phyloP scores from a whole-genome alignment of 495 filamentous ascomycete species.

The Aspergillus heteromorphus region DNA sequence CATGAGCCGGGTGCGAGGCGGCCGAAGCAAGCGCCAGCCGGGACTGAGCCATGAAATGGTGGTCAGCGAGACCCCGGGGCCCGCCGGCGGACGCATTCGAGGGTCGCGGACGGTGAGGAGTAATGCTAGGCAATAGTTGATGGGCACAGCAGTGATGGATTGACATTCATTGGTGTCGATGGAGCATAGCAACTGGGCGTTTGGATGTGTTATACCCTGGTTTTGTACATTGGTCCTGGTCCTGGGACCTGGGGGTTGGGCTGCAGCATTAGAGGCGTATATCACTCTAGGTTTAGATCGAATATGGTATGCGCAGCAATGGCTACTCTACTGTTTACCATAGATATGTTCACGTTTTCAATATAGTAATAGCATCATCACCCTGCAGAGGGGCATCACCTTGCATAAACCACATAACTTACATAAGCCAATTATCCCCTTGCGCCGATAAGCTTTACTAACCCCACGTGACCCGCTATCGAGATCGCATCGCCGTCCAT shows the following conservation, averaged over 20 bases:
- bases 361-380: no score
- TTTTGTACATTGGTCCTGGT: background rate
- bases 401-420: no score
- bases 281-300: no score
- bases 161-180: no score
- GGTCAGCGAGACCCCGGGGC: conserved; percentile 17
- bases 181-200: conserved; percentile 3
- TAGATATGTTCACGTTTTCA: no score
- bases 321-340: no score
- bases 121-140: conserved; percentile 18
- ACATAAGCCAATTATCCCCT: no score
- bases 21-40: conserved; percentile 18
- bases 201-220: conserved; percentile 2
- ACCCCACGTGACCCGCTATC: background rate
- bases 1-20: conserved; percentile 30
- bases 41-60: conserved; percentile 19
- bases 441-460: background rate
- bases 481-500: background rate
- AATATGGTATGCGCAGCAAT: background rate
- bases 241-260: no score
- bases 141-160: background rate
- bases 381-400: no score
- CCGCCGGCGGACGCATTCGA: conserved; percentile 16
- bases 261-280: background rate
- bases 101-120: conserved; percentile 19